Conservation (phyloP, 768 basidiomycete species). For the Tulasnella sp. region DNA sequence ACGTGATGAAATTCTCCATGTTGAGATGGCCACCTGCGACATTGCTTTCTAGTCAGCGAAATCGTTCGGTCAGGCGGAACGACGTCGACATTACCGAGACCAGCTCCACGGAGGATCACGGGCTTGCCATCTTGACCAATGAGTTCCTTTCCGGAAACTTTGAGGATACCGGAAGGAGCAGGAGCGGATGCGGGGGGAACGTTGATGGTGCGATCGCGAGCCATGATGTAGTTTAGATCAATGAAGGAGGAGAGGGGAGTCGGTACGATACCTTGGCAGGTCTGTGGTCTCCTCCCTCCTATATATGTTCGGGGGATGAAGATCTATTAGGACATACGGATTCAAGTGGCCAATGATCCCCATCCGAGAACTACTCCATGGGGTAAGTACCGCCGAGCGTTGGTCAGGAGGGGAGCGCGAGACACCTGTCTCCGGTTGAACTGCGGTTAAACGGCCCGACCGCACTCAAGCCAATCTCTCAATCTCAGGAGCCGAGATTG, state of each 20-base stretch:
- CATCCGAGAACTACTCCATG: background rate
- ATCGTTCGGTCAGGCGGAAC: slow-evolving; percentile 39
- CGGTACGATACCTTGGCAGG: background rate
- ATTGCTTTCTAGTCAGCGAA: background rate
- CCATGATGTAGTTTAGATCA: slow-evolving; percentile 3
- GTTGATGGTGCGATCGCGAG: slow-evolving; percentile 25
- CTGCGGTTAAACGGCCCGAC: background rate
- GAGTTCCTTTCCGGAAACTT: slow-evolving; percentile 59
- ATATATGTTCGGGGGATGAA: slow-evolving; percentile 7
- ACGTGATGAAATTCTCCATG: slow-evolving; percentile 54
- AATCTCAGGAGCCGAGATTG: background rate
- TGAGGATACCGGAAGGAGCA: slow-evolving; percentile 37
- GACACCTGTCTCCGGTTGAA: slow-evolving; percentile 1
- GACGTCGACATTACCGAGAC: slow-evolving; percentile 46
- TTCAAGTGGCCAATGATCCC: background rate
- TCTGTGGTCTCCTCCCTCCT: background rate
- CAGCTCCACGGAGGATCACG: slow-evolving; percentile 69
- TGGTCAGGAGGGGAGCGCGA: background rate
- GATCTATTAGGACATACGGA: background rate
- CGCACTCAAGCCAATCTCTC: background rate
- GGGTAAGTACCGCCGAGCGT: slow-evolving; percentile 8
- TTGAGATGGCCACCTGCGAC: slow-evolving; percentile 72
- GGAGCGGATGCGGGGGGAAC: slow-evolving; percentile 30
- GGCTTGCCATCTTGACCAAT: slow-evolving; percentile 61
- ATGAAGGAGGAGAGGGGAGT: background rate